These are phyloP conservation scores for Aureobasidium pullulans DNA, from an alignment of 2,329 filamentous ascomycete species.

Conservation along the genomic window DNA sequence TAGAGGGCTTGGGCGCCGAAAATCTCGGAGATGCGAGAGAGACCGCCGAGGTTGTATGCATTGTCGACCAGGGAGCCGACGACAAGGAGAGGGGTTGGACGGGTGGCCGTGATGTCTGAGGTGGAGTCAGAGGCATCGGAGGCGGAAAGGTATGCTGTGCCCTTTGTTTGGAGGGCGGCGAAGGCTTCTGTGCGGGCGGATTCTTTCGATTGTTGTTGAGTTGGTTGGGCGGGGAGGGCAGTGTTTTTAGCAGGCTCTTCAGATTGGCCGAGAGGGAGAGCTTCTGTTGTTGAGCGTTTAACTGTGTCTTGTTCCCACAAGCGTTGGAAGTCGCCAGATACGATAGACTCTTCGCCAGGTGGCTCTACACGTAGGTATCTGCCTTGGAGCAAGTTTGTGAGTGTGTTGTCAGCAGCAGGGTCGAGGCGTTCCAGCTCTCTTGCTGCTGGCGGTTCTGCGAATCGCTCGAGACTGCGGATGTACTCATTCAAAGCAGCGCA, in stretches of 20 bases:
- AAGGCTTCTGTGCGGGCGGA: conserved; percentile 16
- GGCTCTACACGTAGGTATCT: conserved; percentile 38
- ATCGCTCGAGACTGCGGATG: conserved; percentile 38
- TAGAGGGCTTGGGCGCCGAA: conserved; percentile 42
- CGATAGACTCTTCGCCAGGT: conserved; percentile 31
- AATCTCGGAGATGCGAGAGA: conserved; percentile 44
- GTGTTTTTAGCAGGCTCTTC: conserved; percentile 2
- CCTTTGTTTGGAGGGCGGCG: conserved; percentile 44
- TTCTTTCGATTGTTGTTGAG: conserved; percentile 10
- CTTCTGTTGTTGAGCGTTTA: neutral
- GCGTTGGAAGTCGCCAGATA: conserved; percentile 33
- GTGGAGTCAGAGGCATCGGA: conserved; percentile 18
- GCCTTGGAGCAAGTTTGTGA: conserved; percentile 40
- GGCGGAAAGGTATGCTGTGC: conserved; percentile 35
- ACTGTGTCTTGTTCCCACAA: conserved; percentile 27
- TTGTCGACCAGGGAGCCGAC: conserved; percentile 45
- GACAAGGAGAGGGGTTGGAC: conserved; percentile 35
- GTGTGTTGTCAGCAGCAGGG: conserved; percentile 34
- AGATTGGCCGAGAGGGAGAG: conserved; percentile 25
- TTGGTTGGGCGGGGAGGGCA: conserved; percentile 10
- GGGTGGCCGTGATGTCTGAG: conserved; percentile 18
- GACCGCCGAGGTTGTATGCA: conserved; percentile 43
- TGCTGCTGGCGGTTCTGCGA: conserved; percentile 31
- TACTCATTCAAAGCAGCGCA: conserved; percentile 37
- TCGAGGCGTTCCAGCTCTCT: conserved; percentile 36